Conservation (phyloP, 768 basidiomycete genomes). For the Mycena epipterygia region DNA sequence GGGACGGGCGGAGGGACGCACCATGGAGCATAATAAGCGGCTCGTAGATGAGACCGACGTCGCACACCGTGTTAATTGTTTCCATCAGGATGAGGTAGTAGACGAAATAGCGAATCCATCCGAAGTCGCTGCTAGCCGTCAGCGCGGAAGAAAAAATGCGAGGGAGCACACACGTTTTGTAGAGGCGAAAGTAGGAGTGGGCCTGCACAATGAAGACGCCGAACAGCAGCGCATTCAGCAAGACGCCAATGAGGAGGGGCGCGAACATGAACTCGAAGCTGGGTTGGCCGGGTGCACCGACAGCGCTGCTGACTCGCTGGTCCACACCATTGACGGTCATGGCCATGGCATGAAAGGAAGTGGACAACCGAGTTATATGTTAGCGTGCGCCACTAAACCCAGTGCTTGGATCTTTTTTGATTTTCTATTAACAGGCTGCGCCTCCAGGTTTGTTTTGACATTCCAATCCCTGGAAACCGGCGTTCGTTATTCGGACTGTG, state of each 20-base stretch:
- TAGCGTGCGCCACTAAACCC: too few relatives aligned
- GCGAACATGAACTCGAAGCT: slow-evolving; percentile 4
- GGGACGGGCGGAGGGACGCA: not conserved
- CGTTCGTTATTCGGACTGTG: too few relatives aligned
- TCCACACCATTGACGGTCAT: too few relatives aligned
- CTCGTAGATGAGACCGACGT: slow-evolving; percentile 31
- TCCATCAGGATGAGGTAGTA: slow-evolving; percentile 34
- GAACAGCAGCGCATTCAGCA: not conserved
- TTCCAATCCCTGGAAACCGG: too few relatives aligned
- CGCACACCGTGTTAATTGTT: slow-evolving; percentile 28
- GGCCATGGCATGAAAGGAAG: too few relatives aligned
- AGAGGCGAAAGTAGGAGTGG: slow-evolving; percentile 33
- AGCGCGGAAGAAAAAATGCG: not conserved
- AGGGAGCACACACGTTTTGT: slow-evolving; percentile 26
- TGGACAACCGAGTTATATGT: too few relatives aligned
- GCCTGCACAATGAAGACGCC: not conserved
- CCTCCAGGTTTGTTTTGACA: too few relatives aligned
- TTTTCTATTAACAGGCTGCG: too few relatives aligned
- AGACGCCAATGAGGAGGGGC: slow-evolving; percentile 34
- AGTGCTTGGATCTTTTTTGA: too few relatives aligned
- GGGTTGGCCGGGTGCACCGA: too few relatives aligned
- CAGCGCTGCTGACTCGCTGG: too few relatives aligned
- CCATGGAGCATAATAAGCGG: slow-evolving; percentile 28
- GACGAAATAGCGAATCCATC: slow-evolving; percentile 25
- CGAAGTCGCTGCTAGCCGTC: slow-evolving; percentile 16